Percentiles rank a stretch among this genome's conserved stretches.
phyloP scores from a whole-genome alignment of 2,329 filamentous ascomycete species.

The Ceratocystis ficicola region DNA sequence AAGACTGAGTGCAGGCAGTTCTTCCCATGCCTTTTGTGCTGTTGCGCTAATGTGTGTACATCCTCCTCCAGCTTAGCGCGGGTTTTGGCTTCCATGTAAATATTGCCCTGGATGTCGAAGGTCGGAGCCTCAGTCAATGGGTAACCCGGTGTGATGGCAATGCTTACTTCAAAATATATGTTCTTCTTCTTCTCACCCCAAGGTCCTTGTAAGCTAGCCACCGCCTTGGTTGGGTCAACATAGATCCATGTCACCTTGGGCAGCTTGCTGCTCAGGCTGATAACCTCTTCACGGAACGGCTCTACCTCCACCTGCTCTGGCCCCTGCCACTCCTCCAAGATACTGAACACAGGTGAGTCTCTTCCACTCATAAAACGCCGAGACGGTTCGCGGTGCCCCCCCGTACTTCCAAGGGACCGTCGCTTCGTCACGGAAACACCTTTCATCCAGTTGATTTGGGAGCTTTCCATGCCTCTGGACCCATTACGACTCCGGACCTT shows the following conservation, averaged over 20 bases:
- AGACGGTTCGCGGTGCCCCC: constrained; percentile 26
- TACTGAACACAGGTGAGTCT: constrained; percentile 36
- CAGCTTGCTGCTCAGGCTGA: constrained; percentile 49
- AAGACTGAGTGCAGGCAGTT: constrained; percentile 52
- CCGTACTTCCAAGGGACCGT: constrained; percentile 28
- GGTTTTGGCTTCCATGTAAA: constrained; percentile 46
- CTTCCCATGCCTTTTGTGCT: constrained; percentile 45
- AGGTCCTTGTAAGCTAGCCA: constrained; percentile 33
- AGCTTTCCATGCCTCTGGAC: constrained; percentile 35
- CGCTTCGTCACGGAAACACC: constrained; percentile 42
- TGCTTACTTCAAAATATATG: constrained; percentile 51
- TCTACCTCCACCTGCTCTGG: constrained; percentile 39
- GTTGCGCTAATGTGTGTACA: constrained; percentile 38
- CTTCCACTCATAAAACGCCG: constrained; percentile 39
- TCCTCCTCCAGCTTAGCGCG: constrained; percentile 32
- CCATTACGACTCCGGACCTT: constrained; percentile 38
- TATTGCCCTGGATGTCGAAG: constrained; percentile 50
- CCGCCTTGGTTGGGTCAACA: constrained; percentile 28
- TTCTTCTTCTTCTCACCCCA: constrained; percentile 46
- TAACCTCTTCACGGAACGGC: constrained; percentile 51
- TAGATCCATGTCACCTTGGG: constrained; percentile 54
- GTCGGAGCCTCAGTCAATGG: constrained; percentile 45
- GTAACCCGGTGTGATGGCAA: constrained; percentile 48
- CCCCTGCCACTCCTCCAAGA: constrained; percentile 41
- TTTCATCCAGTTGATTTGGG: constrained; percentile 58